phyloP scores from a whole-genome alignment of 805 yeast genomes.

The Saccharomycopsis amapae region DNA sequence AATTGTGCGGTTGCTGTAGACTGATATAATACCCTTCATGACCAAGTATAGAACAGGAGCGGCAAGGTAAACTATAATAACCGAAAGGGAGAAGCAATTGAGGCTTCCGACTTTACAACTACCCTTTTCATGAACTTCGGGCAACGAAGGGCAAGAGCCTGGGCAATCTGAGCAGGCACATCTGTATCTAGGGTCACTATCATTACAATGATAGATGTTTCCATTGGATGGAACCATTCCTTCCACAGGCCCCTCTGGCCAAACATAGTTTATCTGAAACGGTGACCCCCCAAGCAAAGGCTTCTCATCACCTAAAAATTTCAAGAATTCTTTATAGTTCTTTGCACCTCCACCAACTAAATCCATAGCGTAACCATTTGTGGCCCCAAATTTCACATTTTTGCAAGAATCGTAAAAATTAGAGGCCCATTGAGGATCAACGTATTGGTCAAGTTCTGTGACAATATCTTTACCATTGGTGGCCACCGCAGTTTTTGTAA shows the following conservation, averaged over 20 bases:
- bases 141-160: conserved; percentile 65
- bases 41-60: conserved; percentile 25
- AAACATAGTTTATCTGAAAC: conserved; percentile 77
- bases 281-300: conserved; percentile 95
- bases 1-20: conserved; percentile 21
- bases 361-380: conserved; percentile 96
- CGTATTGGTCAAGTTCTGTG: conserved; percentile 58
- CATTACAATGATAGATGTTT: conserved; percentile 45
- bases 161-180: conserved; percentile 94
- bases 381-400: conserved; percentile 83
- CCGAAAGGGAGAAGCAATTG: conserved; percentile 67
- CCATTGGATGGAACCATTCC: conserved; percentile 29
- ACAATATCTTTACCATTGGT: conserved; percentile 54
- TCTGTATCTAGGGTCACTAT: conserved; percentile 44
- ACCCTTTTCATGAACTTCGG: conserved; percentile 29
- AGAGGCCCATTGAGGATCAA: conserved; percentile 53
- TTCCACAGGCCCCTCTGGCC: conserved; percentile 29
- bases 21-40: conserved; percentile 22
- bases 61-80: conserved; percentile 43
- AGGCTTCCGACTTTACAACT: conserved; percentile 52
- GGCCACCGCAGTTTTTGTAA: conserved; percentile 47
- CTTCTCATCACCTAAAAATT: conserved; percentile 90
- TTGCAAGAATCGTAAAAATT: conserved; percentile 78
- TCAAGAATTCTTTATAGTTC: conserved; percentile 61
- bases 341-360: conserved; percentile 96